Evolutionary conservation across 139 green algal genomes (phyloP).

Genomic region (Trebouxia sp.): DNA sequence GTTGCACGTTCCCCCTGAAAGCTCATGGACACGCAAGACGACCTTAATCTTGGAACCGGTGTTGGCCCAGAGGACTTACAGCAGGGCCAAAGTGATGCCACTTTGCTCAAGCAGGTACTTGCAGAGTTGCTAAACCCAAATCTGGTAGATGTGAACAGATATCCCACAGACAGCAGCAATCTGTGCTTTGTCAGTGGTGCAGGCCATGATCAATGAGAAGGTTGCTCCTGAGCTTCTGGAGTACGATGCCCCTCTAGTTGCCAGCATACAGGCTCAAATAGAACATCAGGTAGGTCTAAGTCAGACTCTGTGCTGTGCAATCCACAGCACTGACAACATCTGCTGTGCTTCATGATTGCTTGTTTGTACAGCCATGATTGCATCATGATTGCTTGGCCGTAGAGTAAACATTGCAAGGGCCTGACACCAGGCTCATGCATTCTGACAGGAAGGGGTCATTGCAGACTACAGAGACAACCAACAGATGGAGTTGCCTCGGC

Average conservation of each 20-base stretch:
- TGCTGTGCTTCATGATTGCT: no score
- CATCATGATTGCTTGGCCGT: no score
- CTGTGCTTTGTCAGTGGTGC: no score
- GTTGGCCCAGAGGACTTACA: background rate
- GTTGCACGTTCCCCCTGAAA: no score
- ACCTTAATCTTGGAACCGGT: background rate
- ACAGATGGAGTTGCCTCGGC: slow-evolving; percentile 37
- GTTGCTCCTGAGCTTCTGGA: slow-evolving; percentile 49
- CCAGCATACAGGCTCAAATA: slow-evolving; percentile 30
- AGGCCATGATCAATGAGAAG: slow-evolving; percentile 53
- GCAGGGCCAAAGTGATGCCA: slow-evolving; percentile 19
- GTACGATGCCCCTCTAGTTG: slow-evolving; percentile 47
- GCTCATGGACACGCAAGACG: slow-evolving; percentile 12
- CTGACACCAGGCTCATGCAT: no score
- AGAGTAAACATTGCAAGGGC: no score
- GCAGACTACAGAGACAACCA: background rate
- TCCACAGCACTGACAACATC: no score
- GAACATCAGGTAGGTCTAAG: slow-evolving; percentile 45
- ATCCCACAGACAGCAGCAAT: no score
- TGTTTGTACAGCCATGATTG: no score
- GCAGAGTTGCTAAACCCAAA: background rate
- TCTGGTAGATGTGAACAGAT: no score
- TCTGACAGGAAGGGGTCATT: slow-evolving; percentile 11
- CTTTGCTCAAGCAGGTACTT: slow-evolving; percentile 18
- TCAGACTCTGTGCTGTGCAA: no score